Base-by-base conservation (phyloP, 2,329 filamentous ascomycete species). In the Bretziella fagacearum region DNA sequence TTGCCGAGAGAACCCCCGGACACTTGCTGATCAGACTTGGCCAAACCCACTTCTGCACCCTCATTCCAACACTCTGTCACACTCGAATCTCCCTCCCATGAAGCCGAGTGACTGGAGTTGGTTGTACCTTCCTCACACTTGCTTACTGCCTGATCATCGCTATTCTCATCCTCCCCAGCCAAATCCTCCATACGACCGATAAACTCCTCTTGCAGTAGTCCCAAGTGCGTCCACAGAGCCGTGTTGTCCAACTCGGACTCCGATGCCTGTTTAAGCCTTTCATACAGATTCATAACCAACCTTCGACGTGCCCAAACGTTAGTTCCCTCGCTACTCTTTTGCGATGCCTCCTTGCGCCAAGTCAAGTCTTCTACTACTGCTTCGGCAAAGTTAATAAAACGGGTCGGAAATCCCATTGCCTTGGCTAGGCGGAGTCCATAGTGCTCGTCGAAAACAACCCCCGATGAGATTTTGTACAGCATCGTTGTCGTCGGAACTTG, bases 341-440 rank as follows among this genome's bases (percentile, higher is more conserved):
- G 76, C 53, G 68, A 77, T 22, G 67, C 67, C 48, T 77, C 70
- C 17, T 69, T 66, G 18, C 71, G 70, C 7, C 65, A 62, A 33
- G 77, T 69, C 5, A 95, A 63, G 18, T 70, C 70, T 2, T 67
- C 65, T 0, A 82, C 77, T 3, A 91, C 76, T 0, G 64, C 57
- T 51, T 81, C 75, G 0, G 87, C 89, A 26, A 72, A 68, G 5
- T 78, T 64, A 2, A 93, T 64, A 2, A 94, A 74, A 1, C 63
- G 62, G 0, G 69, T 59, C 0, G 89, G 85, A 5, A 94, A 70
- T 0, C 81, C 78, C 20, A 91, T 69, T 0, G 85, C 72, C 26
- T 75, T 74, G 0, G 89, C 86, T 3, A 95, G 69, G 1, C 78
- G 70, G n/a, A 95, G 71, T 0, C 91, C 91, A 56, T 98, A 98